phyloP scores from a whole-genome alignment of 805 yeast genomes.

The Candida sphagnicola region DNA sequence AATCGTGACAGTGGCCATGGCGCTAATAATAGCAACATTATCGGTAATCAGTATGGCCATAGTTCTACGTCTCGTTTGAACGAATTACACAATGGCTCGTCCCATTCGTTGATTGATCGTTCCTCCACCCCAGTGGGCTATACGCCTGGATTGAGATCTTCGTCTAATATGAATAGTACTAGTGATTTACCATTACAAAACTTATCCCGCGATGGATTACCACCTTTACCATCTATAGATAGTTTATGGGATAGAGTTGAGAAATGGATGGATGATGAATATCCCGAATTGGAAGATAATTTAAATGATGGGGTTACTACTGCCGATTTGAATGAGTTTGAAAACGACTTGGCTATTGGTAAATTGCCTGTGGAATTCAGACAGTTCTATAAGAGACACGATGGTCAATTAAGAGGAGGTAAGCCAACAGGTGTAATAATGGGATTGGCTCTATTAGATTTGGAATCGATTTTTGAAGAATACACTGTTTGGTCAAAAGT shows the following conservation, averaged over 20 bases:
- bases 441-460: conserved; percentile 40
- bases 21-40: conserved; percentile 6
- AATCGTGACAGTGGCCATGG: conserved; percentile 13
- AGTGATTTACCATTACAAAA: conserved; percentile 44
- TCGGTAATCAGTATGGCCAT: conserved; percentile 11
- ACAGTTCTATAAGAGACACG: conserved; percentile 43
- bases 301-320: conserved; percentile 41
- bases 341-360: conserved; percentile 40
- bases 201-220: conserved; percentile 43
- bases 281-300: conserved; percentile 42
- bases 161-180: conserved; percentile 30
- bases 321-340: conserved; percentile 45
- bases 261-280: conserved; percentile 41
- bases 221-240: conserved; percentile 45
- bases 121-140: conserved; percentile 23
- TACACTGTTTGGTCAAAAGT: conserved; percentile 40
- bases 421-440: conserved; percentile 42
- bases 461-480: conserved; percentile 40
- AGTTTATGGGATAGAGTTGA: conserved; percentile 42
- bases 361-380: conserved; percentile 39
- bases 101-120: conserved; percentile 22
- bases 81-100: conserved; percentile 29
- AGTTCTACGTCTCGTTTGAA: conserved; percentile 31
- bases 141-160: conserved; percentile 43
- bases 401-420: conserved; percentile 44